These are phyloP conservation scores for Albatrellus sp. DNA, from an alignment of 1,284 basidiomycete genomes.

Conservation along the genomic window DNA sequence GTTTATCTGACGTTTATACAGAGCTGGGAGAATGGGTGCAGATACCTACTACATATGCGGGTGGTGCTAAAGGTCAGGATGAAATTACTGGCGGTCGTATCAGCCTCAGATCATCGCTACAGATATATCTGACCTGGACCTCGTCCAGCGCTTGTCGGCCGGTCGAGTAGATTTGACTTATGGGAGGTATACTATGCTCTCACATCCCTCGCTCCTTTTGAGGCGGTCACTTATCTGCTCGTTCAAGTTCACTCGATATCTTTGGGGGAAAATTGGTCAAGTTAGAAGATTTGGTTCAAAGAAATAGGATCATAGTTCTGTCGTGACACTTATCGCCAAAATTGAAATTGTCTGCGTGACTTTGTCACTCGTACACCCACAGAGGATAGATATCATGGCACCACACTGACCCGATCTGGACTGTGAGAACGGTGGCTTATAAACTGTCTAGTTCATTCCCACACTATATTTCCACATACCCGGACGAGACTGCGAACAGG, in stretches of 20 bases:
- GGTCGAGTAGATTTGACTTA: conserved; percentile 94
- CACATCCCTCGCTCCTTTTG: neutral
- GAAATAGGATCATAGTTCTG: neutral
- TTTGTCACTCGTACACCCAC: no score
- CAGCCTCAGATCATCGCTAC: neutral
- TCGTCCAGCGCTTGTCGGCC: conserved; percentile 71
- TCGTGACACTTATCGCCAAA: no score
- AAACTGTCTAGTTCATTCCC: conserved; percentile 21
- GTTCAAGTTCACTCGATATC: conserved; percentile 65
- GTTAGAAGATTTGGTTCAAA: conserved; percentile 52
- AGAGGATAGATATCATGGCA: neutral
- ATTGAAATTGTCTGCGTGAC: no score
- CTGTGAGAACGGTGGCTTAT: conserved; percentile 23
- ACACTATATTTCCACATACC: neutral
- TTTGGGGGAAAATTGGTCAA: conserved; percentile 70
- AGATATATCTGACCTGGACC: conserved; percentile 78
- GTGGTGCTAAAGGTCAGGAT: conserved; percentile 84
- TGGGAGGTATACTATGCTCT: conserved; percentile 60
- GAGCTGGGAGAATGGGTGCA: conserved; percentile 86
- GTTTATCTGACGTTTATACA: conserved; percentile 19
- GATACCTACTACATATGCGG: conserved; percentile 94
- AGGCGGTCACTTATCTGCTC: conserved; percentile 1
- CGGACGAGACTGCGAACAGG: neutral
- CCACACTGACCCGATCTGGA: neutral
- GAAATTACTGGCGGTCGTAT: neutral